phyloP scores from a whole-genome alignment of 2,329 filamentous ascomycete species.

The Capronia americana region DNA sequence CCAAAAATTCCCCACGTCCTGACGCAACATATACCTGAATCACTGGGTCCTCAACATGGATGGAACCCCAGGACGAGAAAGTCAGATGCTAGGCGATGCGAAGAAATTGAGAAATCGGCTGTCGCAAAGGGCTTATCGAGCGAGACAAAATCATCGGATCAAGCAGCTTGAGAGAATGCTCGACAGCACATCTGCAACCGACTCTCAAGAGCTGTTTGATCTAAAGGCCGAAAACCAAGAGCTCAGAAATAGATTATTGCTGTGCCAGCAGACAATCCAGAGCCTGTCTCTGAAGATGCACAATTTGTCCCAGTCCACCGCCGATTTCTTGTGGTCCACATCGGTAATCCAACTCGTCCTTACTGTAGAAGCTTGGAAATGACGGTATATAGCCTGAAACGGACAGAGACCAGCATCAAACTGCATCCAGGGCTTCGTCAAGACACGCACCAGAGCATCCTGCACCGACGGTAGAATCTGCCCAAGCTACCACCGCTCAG shows the following conservation, averaged over 20 bases:
- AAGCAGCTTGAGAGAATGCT: constrained; percentile 6
- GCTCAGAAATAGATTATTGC: constrained; percentile 1
- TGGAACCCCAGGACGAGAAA: background rate
- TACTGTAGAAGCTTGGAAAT: background rate
- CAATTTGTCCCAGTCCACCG: background rate
- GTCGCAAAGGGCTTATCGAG: constrained; percentile 4
- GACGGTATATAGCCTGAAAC: background rate
- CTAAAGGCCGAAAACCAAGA: constrained; percentile 1
- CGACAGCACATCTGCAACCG: background rate
- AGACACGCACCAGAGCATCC: background rate
- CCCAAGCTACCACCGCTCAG: background rate
- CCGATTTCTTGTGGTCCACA: constrained; percentile 4
- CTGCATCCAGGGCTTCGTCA: background rate
- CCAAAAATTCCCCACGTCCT: background rate
- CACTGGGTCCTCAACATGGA: background rate
- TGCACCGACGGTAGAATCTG: background rate
- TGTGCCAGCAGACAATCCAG: constrained; percentile 1
- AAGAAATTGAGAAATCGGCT: constrained; percentile 5
- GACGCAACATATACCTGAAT: background rate
- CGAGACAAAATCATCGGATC: constrained; percentile 2
- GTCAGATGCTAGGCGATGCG: background rate
- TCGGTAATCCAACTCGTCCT: background rate
- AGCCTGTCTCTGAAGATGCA: constrained; percentile 2
- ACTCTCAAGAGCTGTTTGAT: background rate
- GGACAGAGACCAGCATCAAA: background rate